Evolutionary conservation across 176 grass and related monocot genomes (phyloP), one percentile per base, ranked within the genome.

Genomic region (Puya raimondii): DNA sequence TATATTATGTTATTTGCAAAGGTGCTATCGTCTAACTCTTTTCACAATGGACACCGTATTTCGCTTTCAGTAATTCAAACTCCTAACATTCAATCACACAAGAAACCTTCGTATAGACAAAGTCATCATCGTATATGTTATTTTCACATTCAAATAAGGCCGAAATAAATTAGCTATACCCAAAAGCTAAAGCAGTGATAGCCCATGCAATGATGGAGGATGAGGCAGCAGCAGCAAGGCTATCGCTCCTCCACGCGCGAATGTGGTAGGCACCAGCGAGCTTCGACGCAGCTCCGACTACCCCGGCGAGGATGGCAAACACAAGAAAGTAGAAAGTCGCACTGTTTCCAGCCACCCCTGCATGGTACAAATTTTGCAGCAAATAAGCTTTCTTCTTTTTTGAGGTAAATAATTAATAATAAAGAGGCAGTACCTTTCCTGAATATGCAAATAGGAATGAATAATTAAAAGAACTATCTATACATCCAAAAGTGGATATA

Each of bases 291-390:
- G 63, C 50, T 12, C 81, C 85, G 4, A 88, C 65, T 0, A 84
- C 85, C 0, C 85, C 81, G 11, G 81, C 85, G 0, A 86, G 84
- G 49, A 86, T 82, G 1, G 84, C 72, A 27, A 89, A 89, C 10
- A 89, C 16, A 0, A 89, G 82, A 74, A 89, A 89, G 74, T 89
- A 89, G 66, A 89, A 89, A 50, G 86, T 89, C 10, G 86, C 86
- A 13, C 86, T 82, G 68, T 89, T 89, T 29, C 82, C 79, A 0
- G 50, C 79, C 11, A 85, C 72, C 0, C 86, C 86, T 63, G 56
- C 12, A 14, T 49, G 3, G 48, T 1, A 69, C 23, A 48, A 50
- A 70, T 50, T 14, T 20, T 49, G 29, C 7, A 23, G 6, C 0
- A 33, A 33, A 33, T 33, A 33, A 33, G 29, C 3, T 33, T 33